phyloP scores from a whole-genome alignment of 75 land plant species.

The Pseudotsuga menziesii region DNA sequence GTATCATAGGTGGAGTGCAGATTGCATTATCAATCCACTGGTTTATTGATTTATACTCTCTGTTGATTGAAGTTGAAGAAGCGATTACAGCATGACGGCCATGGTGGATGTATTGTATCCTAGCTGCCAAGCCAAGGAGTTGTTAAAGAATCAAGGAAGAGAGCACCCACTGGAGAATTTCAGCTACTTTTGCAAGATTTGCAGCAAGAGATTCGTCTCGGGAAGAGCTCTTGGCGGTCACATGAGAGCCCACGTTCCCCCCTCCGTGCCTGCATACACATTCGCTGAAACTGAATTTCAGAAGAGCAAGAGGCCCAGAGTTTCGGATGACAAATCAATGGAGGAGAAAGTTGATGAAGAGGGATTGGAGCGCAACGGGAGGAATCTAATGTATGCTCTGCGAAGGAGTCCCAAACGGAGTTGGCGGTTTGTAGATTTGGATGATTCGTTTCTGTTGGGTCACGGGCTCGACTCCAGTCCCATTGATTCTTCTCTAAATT shows the following conservation, averaged over 20 bases:
- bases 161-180: background rate
- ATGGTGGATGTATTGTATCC: background rate
- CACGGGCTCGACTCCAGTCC: slow-evolving; percentile 4
- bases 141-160: background rate
- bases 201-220: slow-evolving; percentile 56
- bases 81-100: slow-evolving; percentile 5
- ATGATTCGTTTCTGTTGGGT: slow-evolving; percentile 14
- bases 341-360: background rate
- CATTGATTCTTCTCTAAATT: slow-evolving; percentile 11
- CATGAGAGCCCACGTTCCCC: slow-evolving; percentile 71
- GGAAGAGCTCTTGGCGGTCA: slow-evolving; percentile 71
- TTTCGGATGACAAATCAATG: background rate
- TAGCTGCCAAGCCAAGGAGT: background rate
- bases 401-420: slow-evolving; percentile 12
- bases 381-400: background rate
- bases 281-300: background rate
- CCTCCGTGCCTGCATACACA: background rate
- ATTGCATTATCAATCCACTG: no score
- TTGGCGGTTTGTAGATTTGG: background rate
- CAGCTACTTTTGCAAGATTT: slow-evolving; percentile 51
- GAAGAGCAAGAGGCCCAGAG: slow-evolving; percentile 10
- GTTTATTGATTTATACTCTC: no score
- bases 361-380: slow-evolving; percentile 11
- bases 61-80: background rate
- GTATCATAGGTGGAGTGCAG: no score